phyloP scores from a whole-genome alignment of 192 early-diverging fungal species.

The Entomortierella chlamydospora region DNA sequence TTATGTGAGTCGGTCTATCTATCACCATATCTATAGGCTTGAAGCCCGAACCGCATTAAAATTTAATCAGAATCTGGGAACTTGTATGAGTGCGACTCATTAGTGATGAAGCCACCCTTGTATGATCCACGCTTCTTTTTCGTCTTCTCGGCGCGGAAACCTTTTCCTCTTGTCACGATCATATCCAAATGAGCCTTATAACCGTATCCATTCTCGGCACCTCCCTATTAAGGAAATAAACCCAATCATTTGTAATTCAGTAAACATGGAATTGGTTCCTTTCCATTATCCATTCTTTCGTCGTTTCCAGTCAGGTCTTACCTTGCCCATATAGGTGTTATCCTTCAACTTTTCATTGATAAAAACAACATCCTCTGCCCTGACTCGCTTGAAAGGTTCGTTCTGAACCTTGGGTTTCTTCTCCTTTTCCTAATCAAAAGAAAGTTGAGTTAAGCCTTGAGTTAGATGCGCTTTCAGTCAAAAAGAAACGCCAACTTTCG shows the following conservation, averaged over 20 bases:
- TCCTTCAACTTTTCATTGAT: slow-evolving; percentile 84
- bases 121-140: slow-evolving; percentile 98
- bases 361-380: slow-evolving; percentile 84
- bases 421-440: not conserved
- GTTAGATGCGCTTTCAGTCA: too few relatives aligned
- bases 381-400: slow-evolving; percentile 87
- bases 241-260: too few relatives aligned
- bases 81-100: slow-evolving; percentile 90
- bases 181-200: slow-evolving; percentile 94
- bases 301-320: too few relatives aligned
- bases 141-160: slow-evolving; percentile 95
- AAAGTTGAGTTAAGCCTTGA: not conserved
- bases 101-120: slow-evolving; percentile 90
- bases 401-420: slow-evolving; percentile 50
- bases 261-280: too few relatives aligned
- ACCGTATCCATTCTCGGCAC: slow-evolving; percentile 84
- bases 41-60: too few relatives aligned
- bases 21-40: too few relatives aligned
- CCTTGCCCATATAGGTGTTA: slow-evolving; percentile 80
- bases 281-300: too few relatives aligned
- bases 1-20: too few relatives aligned
- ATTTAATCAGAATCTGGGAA: slow-evolving; percentile 62
- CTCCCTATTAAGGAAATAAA: slow-evolving; percentile 46
- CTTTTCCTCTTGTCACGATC: slow-evolving; percentile 89
- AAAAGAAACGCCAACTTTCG: not conserved